Evolutionary conservation across 805 yeast species (phyloP), one percentile per base, ranked within the genome.

Genomic region (Saccharomycopsis synnaedendra): DNA sequence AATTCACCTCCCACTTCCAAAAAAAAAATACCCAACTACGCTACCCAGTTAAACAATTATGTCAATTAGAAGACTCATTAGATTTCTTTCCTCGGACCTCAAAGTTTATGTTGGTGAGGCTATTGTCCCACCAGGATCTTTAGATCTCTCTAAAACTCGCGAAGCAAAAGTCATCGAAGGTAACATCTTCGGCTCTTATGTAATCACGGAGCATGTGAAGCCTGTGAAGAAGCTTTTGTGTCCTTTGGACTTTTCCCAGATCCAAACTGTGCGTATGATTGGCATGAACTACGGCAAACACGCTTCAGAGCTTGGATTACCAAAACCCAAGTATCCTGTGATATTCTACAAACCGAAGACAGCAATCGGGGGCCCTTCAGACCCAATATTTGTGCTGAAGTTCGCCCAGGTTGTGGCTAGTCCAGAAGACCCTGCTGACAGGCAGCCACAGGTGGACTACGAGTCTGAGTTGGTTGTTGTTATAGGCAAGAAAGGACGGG

Each of bases 401-500:
- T 59, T 65, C 42, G 67, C 64, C 37, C 72, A 64, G 55, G 59
- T 49, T 9, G 39, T 33, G 5, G 35, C 42, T 27, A 30, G 39
- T 8, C 34, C 45, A 9, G 45, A 39, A 31, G 52, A 45, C 9
- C 31, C 38, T 3, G 10, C 27, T n/a, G 42, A 41, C 36, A 32
- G 30, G 40, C 29, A 50, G 8, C 54, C 69, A 55, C 48, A 67
- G 55, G 61, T 70, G 8, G 81, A 76, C 58, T 76, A 76, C 54
- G 81, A 76, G 54, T 72, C 72, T 32, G 82, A 76, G 55, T 60
- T 76, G 40, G 76, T 71, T 3, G 67, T 73, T 11, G 73, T 76
- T 6, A 76, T 76, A 51, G 81, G 81, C 31, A 70, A 68, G 55
- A 52, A 59, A 11, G 72, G 74, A 39, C 63, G 60, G 48, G 64